A percentile compares a stretch with the other conserved stretches of the same genome.
Conservation (phyloP, 306 rosid species). For the Hippophae rhamnoides region DNA sequence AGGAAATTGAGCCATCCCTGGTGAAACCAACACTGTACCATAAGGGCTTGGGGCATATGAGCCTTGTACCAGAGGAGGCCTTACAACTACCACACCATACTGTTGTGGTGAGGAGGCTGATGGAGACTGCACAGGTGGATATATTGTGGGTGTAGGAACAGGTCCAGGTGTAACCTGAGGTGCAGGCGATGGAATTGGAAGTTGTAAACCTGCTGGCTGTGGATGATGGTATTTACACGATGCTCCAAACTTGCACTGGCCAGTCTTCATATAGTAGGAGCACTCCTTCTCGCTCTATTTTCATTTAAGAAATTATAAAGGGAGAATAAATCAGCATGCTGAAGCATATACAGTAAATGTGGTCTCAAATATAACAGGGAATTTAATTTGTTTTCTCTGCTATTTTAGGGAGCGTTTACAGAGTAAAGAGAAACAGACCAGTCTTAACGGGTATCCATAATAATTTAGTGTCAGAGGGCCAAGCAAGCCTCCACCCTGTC, state of each 20-base stretch:
- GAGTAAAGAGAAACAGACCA: conserved; percentile 19
- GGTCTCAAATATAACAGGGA: conserved; percentile 2
- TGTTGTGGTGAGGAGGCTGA: conserved; percentile 70
- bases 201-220: conserved; percentile 54
- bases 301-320: conserved; percentile 10
- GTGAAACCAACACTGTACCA: conserved; percentile 68
- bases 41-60: conserved; percentile 67
- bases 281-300: conserved; percentile 93
- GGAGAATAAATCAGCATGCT: background rate
- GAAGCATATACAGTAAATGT: conserved; percentile 14
- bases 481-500: conserved; percentile 48
- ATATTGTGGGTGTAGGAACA: conserved; percentile 37
- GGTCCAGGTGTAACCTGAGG: conserved; percentile 42
- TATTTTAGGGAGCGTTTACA: too few relatives aligned
- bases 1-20: conserved; percentile 59
- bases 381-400: background rate
- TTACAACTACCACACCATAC: conserved; percentile 66
- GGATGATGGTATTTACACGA: conserved; percentile 97
- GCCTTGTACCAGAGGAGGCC: conserved; percentile 73
- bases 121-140: conserved; percentile 60
- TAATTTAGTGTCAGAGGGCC: conserved; percentile 47
- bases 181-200: conserved; percentile 46
- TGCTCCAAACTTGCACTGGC: conserved; percentile 88
- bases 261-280: conserved; percentile 87
- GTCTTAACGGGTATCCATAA: conserved; percentile 40